phyloP scores from a whole-genome alignment of 2,329 filamentous ascomycete genomes.

The Neoarthrinium moseri region DNA sequence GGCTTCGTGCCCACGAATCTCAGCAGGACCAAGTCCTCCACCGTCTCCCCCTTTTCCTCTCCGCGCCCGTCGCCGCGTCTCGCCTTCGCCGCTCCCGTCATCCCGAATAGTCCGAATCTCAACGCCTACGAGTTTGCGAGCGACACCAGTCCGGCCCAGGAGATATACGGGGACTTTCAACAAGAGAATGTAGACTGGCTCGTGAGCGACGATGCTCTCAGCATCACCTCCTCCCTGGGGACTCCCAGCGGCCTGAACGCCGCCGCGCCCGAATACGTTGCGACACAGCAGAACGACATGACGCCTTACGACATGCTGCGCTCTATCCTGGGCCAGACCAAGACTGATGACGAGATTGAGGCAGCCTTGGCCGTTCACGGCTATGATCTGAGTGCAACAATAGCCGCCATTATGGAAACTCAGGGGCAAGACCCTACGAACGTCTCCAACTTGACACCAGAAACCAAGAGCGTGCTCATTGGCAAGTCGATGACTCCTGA shows the following conservation, averaged over 20 bases:
- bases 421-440: slow-evolving; percentile 52
- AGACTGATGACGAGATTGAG: slow-evolving; percentile 92
- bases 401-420: slow-evolving; percentile 82
- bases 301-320: slow-evolving; percentile 97
- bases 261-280: slow-evolving; percentile 75
- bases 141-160: slow-evolving; percentile 75
- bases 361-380: slow-evolving; percentile 83
- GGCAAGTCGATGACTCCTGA: slow-evolving; percentile 86
- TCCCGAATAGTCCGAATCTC: slow-evolving; percentile 89
- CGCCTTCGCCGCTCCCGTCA: slow-evolving; percentile 82
- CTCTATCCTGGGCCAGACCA: slow-evolving; percentile 85
- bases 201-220: slow-evolving; percentile 83
- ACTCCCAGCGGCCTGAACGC: slow-evolving; percentile 72
- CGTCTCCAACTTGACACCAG: slow-evolving; percentile 43
- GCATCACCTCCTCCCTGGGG: slow-evolving; percentile 71
- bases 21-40: slow-evolving; percentile 71
- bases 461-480: slow-evolving; percentile 71
- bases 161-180: slow-evolving; percentile 88
- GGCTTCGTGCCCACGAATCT: slow-evolving; percentile 80
- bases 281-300: slow-evolving; percentile 79
- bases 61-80: slow-evolving; percentile 90
- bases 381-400: slow-evolving; percentile 90
- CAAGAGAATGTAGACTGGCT: slow-evolving; percentile 97
- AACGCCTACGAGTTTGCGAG: slow-evolving; percentile 94
- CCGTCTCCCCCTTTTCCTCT: slow-evolving; percentile 88